Evolutionary conservation across 2,329 filamentous ascomycete species (phyloP).

Genomic region (Nakataea oryzae): DNA sequence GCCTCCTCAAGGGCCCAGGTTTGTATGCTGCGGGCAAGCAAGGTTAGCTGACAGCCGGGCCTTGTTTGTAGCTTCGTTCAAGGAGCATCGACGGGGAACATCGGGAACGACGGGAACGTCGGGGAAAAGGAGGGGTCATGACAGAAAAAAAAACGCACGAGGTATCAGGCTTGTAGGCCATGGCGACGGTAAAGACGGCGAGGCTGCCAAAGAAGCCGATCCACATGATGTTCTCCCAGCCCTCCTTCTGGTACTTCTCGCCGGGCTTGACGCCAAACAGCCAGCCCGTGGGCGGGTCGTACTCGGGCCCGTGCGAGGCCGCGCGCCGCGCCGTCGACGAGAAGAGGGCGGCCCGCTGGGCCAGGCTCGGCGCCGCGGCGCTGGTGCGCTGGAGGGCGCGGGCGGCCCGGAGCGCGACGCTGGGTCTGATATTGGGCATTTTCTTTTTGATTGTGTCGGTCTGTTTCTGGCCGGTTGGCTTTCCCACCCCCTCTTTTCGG

Average conservation of each 20-base stretch:
- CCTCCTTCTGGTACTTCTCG: conserved; percentile 91
- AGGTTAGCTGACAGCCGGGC: conserved; percentile 12
- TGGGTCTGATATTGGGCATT: conserved; percentile 2
- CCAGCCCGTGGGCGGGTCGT: conserved; percentile 85
- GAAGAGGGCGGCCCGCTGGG: conserved; percentile 5
- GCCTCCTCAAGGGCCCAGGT: conserved; percentile 98
- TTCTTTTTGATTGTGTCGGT: not conserved
- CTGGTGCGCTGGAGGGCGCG: not conserved
- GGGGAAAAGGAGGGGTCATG: conserved; percentile 1
- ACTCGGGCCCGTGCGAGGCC: conserved; percentile 60
- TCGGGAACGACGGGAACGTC: not conserved
- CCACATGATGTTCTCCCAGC: conserved; percentile 83
- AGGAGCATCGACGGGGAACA: too few relatives aligned
- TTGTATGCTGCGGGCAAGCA: conserved; percentile 63
- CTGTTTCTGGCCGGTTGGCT: not conserved
- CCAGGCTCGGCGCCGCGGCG: conserved; percentile 4
- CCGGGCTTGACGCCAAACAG: conserved; percentile 90
- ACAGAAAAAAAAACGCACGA: conserved; percentile 62
- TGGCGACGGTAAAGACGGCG: conserved; percentile 62
- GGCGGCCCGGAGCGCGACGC: not conserved
- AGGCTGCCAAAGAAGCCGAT: conserved; percentile 78
- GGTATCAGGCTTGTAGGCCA: conserved; percentile 97
- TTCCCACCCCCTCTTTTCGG: too few relatives aligned
- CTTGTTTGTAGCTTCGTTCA: conserved; percentile 9
- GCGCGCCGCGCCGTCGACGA: conserved; percentile 21